Base-by-base conservation (phyloP, 1,139 yeast species). In the Nadsonia starkeyi-henricii region DNA sequence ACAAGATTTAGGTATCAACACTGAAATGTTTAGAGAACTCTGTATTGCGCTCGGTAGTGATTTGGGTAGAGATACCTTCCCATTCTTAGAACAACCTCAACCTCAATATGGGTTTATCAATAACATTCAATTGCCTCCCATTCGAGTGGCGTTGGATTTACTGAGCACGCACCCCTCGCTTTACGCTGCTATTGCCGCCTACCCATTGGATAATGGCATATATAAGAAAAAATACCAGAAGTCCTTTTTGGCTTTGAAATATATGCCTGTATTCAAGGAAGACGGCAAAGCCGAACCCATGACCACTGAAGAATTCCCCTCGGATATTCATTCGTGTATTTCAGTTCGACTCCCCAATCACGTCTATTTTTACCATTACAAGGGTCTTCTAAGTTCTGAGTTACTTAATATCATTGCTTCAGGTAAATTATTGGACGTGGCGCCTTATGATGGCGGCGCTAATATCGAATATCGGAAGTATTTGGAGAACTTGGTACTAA, bases 321-420 rank as follows among this genome's bases (percentile, higher is more conserved):
- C 77, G 53, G 94, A 88, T 62, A 71, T 85, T 20, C 94, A 85
- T 60, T 91, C 82, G 47, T 75, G 89, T 48, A 74, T 91, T 47
- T 88, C 95, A 3, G 89, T 85, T 62, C 75, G 93, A 59, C 70
- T 91, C 48, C 95, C 97, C 1, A 85, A 88, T 45, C 97, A 89
- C 65, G 71, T 84, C 45, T 81, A 79, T 60, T 86, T 82, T 60
- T 91, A 88, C 64, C 78, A 80, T 59, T 81, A 94, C 0, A 66
- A 83, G 48, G 98, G 97, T 65, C 47, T 66, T 63, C 51, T 68
- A 65, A 53, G 65, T 62, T 44, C 54, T 62, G 42, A 68, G 47
- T 51, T 62, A 3, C 63, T 69, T 5, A 66, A 66, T 50, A 56
- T 62, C 41, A 60, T 68, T 52, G 66, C 67, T 43, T 58, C 68